Conservation (phyloP, 2,329 filamentous ascomycete species). For the Aspergillus puulaauensis region DNA sequence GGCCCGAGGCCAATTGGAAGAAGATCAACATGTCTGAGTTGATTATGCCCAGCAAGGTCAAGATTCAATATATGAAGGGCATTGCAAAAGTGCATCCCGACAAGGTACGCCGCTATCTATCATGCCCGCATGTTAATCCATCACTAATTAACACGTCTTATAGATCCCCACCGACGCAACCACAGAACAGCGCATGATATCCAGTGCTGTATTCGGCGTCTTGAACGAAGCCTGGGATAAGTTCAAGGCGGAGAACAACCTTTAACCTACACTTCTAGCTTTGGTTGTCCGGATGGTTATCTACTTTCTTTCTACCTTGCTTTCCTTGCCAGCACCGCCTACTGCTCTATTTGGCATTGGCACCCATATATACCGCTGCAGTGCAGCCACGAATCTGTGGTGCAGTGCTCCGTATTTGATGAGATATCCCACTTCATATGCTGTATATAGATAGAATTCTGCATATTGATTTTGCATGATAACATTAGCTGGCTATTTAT, state of each 20-base stretch:
- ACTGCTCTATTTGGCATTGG: not conserved
- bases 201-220: conserved; percentile 63
- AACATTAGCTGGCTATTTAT: not conserved
- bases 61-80: conserved; percentile 98
- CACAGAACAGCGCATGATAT: conserved; percentile 67
- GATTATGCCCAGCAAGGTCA: conserved; percentile 90
- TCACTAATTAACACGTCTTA: not conserved
- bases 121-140: conserved; percentile 5
- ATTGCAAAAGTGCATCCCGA: conserved; percentile 98
- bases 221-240: conserved; percentile 70
- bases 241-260: conserved; percentile 63
- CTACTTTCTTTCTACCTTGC: not conserved
- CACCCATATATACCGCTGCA: not conserved
- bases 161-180: conserved; percentile 64
- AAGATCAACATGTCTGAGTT: conserved; percentile 93
- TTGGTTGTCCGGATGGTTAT: not conserved
- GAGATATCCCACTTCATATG: conserved; percentile 3
- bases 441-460: conserved; percentile 15
- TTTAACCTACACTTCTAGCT: conserved; percentile 35
- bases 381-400: not conserved
- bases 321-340: not conserved
- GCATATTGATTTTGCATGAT: conserved; percentile 6
- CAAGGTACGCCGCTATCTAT: conserved; percentile 66
- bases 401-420: not conserved
- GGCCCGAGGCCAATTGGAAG: conserved; percentile 93